Percentiles rank a stretch among this genome's conserved stretches.
phyloP scores from a whole-genome alignment of 805 yeast genomes.

The Candida adriatica region DNA sequence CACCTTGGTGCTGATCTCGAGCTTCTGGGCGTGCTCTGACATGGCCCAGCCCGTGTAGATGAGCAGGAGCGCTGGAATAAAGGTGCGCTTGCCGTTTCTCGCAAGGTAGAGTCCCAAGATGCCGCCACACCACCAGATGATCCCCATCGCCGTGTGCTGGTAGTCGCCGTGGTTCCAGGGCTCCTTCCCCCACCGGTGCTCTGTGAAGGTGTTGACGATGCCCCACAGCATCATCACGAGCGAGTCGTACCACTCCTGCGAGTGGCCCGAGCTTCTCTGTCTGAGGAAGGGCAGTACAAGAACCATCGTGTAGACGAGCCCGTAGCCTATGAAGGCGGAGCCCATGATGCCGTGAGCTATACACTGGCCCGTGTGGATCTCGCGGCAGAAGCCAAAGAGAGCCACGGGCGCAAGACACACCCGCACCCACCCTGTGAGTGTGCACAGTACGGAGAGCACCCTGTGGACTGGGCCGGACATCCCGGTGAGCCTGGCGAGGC shows the following conservation, averaged over 20 bases:
- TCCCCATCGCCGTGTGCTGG: conserved; percentile 95
- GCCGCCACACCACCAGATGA: conserved; percentile 95
- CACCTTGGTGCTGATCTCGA: conserved; percentile 75
- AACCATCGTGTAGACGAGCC: conserved; percentile 60
- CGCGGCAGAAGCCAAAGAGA: conserved; percentile 82
- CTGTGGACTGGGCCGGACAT: conserved; percentile 41
- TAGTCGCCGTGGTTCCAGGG: conserved; percentile 90
- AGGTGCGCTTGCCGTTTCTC: conserved; percentile 59
- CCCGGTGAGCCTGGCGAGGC: no score
- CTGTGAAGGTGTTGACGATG: conserved; percentile 89
- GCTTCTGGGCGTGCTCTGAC: conserved; percentile 80
- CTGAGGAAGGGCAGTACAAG: conserved; percentile 73
- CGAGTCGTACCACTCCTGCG: conserved; percentile 86
- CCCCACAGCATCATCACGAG: conserved; percentile 84
- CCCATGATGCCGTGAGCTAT: conserved; percentile 98
- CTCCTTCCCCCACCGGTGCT: conserved; percentile 89
- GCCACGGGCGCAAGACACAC: conserved; percentile 78
- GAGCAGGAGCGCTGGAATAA: conserved; percentile 74
- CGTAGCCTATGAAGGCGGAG: conserved; percentile 74
- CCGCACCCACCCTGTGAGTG: conserved; percentile 69
- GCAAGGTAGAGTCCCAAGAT: conserved; percentile 75
- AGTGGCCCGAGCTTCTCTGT: conserved; percentile 38
- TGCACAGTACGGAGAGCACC: conserved; percentile 37
- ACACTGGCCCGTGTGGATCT: conserved; percentile 84
- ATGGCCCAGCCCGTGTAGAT: conserved; percentile 91